Conservation (phyloP, 805 yeast species). For the Yamadazyma olivae region DNA sequence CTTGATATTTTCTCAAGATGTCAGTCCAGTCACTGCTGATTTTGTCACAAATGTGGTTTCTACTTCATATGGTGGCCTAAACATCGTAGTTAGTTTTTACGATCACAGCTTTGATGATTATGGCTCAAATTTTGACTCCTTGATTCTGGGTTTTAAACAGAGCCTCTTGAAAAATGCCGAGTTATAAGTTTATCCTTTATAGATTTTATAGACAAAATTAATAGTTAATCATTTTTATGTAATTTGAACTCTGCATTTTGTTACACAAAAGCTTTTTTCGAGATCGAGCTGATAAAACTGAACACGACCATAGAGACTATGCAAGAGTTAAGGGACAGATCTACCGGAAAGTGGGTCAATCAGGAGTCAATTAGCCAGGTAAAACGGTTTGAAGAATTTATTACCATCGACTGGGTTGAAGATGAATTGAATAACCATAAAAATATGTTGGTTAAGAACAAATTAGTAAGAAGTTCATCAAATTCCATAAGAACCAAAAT, state of each 20-base stretch:
- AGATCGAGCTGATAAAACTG: too few species aligned
- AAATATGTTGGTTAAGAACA: constrained; percentile 21
- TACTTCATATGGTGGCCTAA: constrained; percentile 30
- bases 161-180: too few species aligned
- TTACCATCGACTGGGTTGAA: constrained; percentile 69
- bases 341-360: constrained; percentile 33
- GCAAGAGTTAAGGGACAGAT: constrained; percentile 13
- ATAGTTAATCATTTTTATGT: too few species aligned
- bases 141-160: too few species aligned
- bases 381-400: constrained; percentile 56
- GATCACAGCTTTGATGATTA: constrained; percentile 22
- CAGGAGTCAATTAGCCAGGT: constrained; percentile 36
- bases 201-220: too few species aligned
- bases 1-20: constrained; percentile 34
- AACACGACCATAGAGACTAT: too few species aligned
- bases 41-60: constrained; percentile 31
- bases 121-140: too few species aligned
- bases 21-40: constrained; percentile 33
- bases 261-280: too few species aligned
- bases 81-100: constrained; percentile 28
- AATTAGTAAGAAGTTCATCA: constrained; percentile 8
- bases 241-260: too few species aligned
- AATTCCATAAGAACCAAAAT: constrained; percentile 22
- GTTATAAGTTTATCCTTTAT: too few species aligned
- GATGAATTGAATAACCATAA: constrained; percentile 53